Evolutionary conservation across 2,329 filamentous ascomycete species (phyloP).

Genomic region (Xylaria sp.): DNA sequence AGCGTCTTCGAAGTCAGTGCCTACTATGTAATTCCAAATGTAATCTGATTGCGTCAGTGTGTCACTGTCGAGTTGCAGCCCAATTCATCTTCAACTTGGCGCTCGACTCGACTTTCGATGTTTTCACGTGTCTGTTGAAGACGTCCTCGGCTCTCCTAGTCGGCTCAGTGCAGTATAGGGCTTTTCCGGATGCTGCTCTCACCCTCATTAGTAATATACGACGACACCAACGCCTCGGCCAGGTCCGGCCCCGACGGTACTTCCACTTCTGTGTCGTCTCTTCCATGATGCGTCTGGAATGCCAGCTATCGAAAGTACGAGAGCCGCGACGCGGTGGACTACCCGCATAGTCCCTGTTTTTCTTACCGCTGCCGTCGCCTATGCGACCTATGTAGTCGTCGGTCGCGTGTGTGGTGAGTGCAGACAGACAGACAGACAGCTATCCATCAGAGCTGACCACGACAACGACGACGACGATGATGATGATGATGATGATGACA

Average conservation of each 20-base stretch:
- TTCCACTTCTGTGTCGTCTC: background rate
- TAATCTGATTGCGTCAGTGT: conserved; percentile 13
- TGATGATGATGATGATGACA: too few species aligned
- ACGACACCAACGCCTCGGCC: background rate
- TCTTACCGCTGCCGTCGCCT: conserved; percentile 73
- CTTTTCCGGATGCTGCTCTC: conserved; percentile 7
- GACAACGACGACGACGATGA: too few species aligned
- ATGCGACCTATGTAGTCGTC: conserved; percentile 77
- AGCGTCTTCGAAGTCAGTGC: background rate
- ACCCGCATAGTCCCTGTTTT: conserved; percentile 76
- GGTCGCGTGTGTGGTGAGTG: conserved; percentile 74
- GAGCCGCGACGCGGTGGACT: conserved; percentile 65
- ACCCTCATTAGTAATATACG: background rate
- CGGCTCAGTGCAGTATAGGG: background rate
- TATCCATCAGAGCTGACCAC: conserved; percentile 16
- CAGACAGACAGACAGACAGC: too few species aligned
- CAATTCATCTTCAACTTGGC: conserved; percentile 19
- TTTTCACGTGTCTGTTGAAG: conserved; percentile 10
- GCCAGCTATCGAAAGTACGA: conserved; percentile 51
- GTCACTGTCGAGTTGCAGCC: conserved; percentile 21
- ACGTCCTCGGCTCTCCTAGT: conserved; percentile 5
- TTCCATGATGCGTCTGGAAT: conserved; percentile 45
- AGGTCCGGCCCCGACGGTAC: background rate
- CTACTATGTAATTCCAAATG: conserved; percentile 10
- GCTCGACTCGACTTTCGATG: conserved; percentile 4